These are phyloP conservation scores for Hypomontagnella monticulosa DNA, from an alignment of 495 filamentous ascomycete species.

Conservation along the genomic window DNA sequence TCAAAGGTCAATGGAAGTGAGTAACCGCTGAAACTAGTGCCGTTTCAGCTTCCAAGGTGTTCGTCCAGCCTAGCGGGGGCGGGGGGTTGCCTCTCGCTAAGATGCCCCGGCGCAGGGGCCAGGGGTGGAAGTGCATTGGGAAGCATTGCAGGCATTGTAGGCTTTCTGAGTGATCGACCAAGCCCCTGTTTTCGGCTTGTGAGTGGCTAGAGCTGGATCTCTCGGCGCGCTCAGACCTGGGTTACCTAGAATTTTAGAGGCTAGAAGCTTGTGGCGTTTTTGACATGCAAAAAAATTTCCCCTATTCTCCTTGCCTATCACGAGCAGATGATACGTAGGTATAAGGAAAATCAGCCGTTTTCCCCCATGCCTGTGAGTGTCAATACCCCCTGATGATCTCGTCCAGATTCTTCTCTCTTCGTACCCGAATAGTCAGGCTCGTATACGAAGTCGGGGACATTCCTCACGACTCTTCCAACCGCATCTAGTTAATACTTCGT, in stretches of 20 bases:
- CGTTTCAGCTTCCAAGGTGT: conserved; percentile 29
- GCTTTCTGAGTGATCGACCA: conserved; percentile 12
- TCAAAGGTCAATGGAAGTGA: conserved; percentile 1
- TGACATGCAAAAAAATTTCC: conserved; percentile 24
- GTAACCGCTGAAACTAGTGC: conserved; percentile 34
- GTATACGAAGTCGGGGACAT: no score
- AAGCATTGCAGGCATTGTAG: conserved; percentile 14
- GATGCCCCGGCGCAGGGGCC: conserved; percentile 15
- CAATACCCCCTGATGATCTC: conserved; percentile 38
- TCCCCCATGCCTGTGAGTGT: conserved; percentile 16
- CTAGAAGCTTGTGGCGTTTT: conserved; percentile 17
- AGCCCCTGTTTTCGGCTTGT: conserved; percentile 29
- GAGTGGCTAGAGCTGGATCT: conserved; percentile 37
- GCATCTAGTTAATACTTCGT: no score
- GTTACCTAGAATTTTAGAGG: conserved; percentile 26
- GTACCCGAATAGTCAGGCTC: background rate
- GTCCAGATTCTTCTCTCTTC: conserved; percentile 3
- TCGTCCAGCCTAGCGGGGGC: conserved; percentile 20
- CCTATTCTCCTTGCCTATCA: conserved; percentile 30
- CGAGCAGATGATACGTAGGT: conserved; percentile 19
- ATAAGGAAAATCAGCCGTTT: conserved; percentile 22
- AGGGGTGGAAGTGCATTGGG: no score
- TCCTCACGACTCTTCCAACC: no score
- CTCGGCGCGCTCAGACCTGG: conserved; percentile 28
- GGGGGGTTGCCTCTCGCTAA: conserved; percentile 36